Base-by-base conservation (phyloP, 345 rosid species). In the Noccaea bulbosa region DNA sequence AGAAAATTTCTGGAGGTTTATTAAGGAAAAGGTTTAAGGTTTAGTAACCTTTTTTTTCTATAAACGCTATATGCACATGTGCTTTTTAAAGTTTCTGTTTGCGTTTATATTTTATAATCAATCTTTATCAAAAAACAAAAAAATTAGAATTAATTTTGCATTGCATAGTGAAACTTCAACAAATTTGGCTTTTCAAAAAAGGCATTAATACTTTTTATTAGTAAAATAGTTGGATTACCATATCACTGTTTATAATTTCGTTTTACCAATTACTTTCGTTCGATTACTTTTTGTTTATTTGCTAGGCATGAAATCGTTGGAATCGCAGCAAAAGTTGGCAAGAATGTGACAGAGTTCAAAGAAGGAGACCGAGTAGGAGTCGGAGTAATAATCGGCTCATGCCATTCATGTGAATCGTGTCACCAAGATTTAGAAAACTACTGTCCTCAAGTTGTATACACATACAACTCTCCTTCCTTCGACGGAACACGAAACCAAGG, bases 301-400 rank as follows among this genome's bases (percentile, higher is more conserved):
- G 63, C 11, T 77, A 87, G 89, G 72, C 89, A 85, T 73, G 89
- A 87, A 74, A 74, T 85, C 37, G 85, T 79, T 7, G 87, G 89
- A 37, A 82, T 70, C 34, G 92, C 83, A 58, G 80, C 86, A 30
- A 87, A 83, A 62, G 82, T 83, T 14, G 91, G 87, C 3, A 70
- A 51, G 59, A 77, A 87, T 8, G 91, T 87, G 15, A 39, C 76
- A 5, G 85, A 83, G 68, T 81, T 84, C 65, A 83, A 77, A 63
- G 82, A 77, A 43, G 89, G 91, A 51, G 91, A 85, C 57, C 65
- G 69, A 79, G 87, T 84, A 16, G 86, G 83, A 1, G 89, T 86
- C 15, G 91, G 91, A 8, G 81, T 83, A 62, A 55, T 82, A 58
- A 79, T 81, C n/a, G 83, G 78, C 3, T 81, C 91, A 4, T 86